Evolutionary conservation across 495 filamentous ascomycete species (phyloP), one percentile per base, ranked within the genome.

Genomic region (Pyrenula massariospora): DNA sequence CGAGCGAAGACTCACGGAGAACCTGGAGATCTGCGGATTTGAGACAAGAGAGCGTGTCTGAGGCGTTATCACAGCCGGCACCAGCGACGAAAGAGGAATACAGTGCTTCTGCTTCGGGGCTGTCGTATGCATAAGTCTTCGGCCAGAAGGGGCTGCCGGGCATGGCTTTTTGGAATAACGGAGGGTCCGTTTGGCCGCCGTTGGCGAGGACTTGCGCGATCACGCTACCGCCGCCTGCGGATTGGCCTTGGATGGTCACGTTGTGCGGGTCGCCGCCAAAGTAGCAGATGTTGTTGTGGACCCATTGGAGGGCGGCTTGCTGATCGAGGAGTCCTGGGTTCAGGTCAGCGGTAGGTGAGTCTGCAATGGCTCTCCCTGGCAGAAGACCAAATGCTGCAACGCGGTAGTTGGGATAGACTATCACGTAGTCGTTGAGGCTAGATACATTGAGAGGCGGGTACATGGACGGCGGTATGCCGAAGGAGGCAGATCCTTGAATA

Each of bases 101-200:
- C 1, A 80, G 70, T 15, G 57, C 72, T 57, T 83, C 74, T 1
- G 77, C 69, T 57, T 80, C 68, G 3, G 72, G 67, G 1, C 64
- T 64, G 51, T 81, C 68, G 59, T 76, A 77, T 2, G 58, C 55
- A 62, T 84, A 83, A 12, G 77, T 80, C 60, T 77, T 80, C 0
- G 78, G 78, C 81, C 81, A 84, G 62, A 81, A 85, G 0, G 81
- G 82, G 2, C 74, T 78, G 56, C 74, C 79, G 3, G 77, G 77
- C n/a, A 84, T 70, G 0, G 81, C 82, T 59, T 78, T 78, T 12
- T 57, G 62, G 60, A 81, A 81, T 36, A 74, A 60, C 31, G 63
- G 63, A 15, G 66, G 72, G 12, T 67, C 53, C 10, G 61, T 62
- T 24, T 68, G 52, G 2, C 74, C 68, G 12, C 70, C 66, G 49